Evolutionary conservation across 73 alveolate species (phyloP).

Genomic region (Paramecium tetraurelia): DNA sequence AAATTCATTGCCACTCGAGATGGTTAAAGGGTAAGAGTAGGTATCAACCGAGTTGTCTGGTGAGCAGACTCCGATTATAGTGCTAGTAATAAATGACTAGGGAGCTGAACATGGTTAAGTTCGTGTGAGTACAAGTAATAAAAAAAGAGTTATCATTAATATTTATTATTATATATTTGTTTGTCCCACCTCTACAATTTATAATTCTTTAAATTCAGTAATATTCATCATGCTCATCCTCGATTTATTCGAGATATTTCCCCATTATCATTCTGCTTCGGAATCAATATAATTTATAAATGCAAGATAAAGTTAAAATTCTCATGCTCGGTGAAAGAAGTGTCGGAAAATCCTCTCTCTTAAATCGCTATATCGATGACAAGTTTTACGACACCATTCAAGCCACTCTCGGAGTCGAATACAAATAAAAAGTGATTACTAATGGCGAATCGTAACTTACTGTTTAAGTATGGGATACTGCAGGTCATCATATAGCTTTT

Average conservation of each 20-base stretch:
- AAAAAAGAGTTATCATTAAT: background rate
- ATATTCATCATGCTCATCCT: background rate
- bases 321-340: constrained; percentile 74
- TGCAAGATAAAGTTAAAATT: constrained; percentile 32
- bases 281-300: background rate
- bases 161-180: background rate
- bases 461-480: constrained; percentile 81
- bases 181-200: background rate
- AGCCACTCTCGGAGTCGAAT: constrained; percentile 79
- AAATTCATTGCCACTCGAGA: background rate
- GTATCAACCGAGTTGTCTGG: background rate
- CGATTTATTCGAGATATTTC: background rate
- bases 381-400: constrained; percentile 63
- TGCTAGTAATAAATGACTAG: background rate
- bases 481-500: constrained; percentile 53
- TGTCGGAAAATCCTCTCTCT: constrained; percentile 78
- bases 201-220: background rate
- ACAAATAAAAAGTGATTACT: constrained; percentile 59
- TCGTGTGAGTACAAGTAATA: background rate
- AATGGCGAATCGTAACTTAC: constrained; percentile 60
- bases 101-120: constrained; percentile 23
- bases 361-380: constrained; percentile 65
- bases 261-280: background rate
- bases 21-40: background rate
- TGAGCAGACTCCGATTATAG: background rate